A percentile compares a stretch with the other conserved stretches of the same genome.
These are phyloP conservation scores for Corynascus novoguineensis DNA, from an alignment of 495 filamentous ascomycete species.

Conservation along the genomic window DNA sequence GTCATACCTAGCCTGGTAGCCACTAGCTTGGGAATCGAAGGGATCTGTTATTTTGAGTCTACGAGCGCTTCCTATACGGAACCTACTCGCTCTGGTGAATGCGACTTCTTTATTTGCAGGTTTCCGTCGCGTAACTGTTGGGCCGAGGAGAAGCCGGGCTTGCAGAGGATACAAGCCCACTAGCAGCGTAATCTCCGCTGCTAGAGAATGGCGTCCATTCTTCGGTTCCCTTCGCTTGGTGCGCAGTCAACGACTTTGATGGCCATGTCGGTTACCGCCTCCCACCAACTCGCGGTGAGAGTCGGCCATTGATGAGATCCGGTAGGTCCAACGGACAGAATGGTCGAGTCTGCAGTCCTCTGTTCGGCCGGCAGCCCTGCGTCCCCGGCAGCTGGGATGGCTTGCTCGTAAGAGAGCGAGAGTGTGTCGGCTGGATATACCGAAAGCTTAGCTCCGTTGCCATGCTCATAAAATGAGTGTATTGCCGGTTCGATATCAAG, in stretches of 20 bases:
- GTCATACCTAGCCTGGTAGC: not conserved
- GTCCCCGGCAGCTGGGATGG: too few species aligned
- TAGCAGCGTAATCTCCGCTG: not conserved
- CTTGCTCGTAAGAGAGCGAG: not conserved
- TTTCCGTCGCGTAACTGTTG: not conserved
- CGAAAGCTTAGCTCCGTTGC: not conserved
- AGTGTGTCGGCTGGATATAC: not conserved
- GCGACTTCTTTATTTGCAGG: not conserved
- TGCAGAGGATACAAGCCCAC: not conserved
- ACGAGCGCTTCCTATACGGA: not conserved
- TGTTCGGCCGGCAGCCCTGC: not conserved
- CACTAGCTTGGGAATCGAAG: not conserved
- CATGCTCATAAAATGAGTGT: not conserved
- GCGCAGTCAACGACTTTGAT: not conserved
- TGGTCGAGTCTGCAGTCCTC: not conserved
- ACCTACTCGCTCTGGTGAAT: not conserved
- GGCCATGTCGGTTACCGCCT: not conserved
- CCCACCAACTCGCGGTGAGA: not conserved
- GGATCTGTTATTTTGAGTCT: too few species aligned
- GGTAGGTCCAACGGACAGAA: not conserved
- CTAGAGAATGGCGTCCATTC: not conserved
- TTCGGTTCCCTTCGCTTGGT: too few species aligned
- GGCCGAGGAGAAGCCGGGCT: not conserved
- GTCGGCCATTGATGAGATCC: not conserved
- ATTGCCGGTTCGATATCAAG: conserved; percentile 15